A percentile compares a stretch with the other conserved stretches of the same genome.
phyloP scores from a whole-genome alignment of 176 grass and related monocot species.

The Aechmea fasciata region DNA sequence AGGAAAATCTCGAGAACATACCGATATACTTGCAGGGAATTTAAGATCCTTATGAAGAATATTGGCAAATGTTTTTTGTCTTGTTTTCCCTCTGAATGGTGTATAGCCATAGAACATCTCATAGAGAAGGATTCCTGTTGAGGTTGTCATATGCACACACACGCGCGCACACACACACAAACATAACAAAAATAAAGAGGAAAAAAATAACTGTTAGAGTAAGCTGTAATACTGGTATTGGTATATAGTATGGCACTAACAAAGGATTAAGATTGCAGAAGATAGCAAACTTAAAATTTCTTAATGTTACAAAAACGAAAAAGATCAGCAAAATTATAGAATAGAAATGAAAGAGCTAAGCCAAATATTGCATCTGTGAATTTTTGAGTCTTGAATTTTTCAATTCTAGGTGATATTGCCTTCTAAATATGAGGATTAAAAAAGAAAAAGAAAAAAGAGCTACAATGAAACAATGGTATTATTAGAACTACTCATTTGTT shows the following conservation, averaged over 20 bases:
- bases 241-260: not conserved
- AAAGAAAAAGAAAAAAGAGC: not conserved
- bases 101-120: slow-evolving; percentile 98
- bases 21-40: slow-evolving; percentile 64
- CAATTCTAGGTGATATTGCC: not conserved
- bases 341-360: not conserved
- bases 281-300: not conserved
- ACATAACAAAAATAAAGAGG: not conserved
- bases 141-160: not conserved
- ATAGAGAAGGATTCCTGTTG: slow-evolving; percentile 75
- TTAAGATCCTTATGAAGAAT: slow-evolving; percentile 86
- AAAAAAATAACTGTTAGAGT: not conserved
- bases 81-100: slow-evolving; percentile 87
- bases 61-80: slow-evolving; percentile 89
- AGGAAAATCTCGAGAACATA: not conserved
- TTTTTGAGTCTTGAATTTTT: not conserved
- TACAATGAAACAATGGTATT: not conserved
- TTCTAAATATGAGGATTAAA: not conserved
- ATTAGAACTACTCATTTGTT: not conserved
- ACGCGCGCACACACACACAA: not conserved
- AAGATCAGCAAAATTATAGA: not conserved
- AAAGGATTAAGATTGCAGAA: not conserved
- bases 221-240: not conserved
- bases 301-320: not conserved
- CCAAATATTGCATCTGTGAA: not conserved